These are phyloP conservation scores for Aspergillus amoenus DNA, from an alignment of 2,329 filamentous ascomycete genomes.

Conservation along the genomic window DNA sequence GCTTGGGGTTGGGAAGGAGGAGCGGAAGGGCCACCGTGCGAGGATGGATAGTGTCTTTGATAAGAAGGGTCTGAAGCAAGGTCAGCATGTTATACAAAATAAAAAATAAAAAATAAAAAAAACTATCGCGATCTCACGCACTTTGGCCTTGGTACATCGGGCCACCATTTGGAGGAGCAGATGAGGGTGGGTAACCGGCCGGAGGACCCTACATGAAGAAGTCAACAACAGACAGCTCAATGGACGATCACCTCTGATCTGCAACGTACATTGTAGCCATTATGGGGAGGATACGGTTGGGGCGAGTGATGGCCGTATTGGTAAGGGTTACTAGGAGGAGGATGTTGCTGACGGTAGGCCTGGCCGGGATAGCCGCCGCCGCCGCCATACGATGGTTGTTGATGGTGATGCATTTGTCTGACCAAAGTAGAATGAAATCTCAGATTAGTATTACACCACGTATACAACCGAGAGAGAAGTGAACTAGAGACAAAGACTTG, in stretches of 20 bases:
- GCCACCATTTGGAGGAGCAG: conserved; percentile 36
- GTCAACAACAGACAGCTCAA: conserved; percentile 15
- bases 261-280: conserved; percentile 39
- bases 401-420: conserved; percentile 31
- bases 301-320: conserved; percentile 46
- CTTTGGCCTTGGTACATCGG: conserved; percentile 43
- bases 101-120: background rate
- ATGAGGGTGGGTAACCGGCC: conserved; percentile 24
- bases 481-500: background rate
- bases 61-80: conserved; percentile 53
- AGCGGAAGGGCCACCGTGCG: conserved; percentile 56
- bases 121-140: conserved; percentile 21
- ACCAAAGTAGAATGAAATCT: background rate
- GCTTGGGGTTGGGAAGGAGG: conserved; percentile 67
- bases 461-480: background rate
- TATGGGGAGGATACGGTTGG: conserved; percentile 33
- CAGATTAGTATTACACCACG: background rate
- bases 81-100: background rate
- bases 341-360: conserved; percentile 43
- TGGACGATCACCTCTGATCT: background rate
- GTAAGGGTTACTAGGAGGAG: conserved; percentile 38
- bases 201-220: conserved; percentile 23
- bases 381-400: conserved; percentile 32
- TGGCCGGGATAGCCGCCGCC: conserved; percentile 41
- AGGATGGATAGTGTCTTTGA: conserved; percentile 47